A percentile compares a stretch with the other conserved stretches of the same genome.
Evolutionary conservation across 73 alveolate species (phyloP).

Genomic region (Durusdinium trenchii): DNA sequence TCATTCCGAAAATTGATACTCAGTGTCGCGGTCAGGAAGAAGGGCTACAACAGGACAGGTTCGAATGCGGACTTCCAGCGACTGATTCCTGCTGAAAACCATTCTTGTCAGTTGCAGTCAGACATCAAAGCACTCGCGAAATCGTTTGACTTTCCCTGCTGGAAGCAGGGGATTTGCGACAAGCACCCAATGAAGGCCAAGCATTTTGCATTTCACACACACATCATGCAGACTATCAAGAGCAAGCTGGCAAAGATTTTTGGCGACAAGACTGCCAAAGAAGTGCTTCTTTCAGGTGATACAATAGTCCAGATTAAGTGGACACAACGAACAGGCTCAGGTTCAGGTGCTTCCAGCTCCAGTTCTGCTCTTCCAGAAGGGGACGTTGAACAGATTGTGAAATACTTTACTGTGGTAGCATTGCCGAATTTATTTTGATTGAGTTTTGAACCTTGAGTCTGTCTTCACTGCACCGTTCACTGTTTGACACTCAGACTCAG

Average conservation of each 20-base stretch:
- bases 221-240: neutral
- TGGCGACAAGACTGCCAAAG: too few relatives aligned
- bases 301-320: neutral
- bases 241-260: neutral
- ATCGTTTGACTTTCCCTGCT: neutral
- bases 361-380: neutral
- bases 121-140: neutral
- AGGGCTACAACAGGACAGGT: neutral
- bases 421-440: neutral
- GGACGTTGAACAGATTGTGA: neutral
- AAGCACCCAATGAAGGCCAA: neutral
- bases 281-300: neutral
- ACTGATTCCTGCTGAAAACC: neutral
- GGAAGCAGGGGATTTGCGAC: neutral
- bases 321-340: neutral
- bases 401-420: neutral
- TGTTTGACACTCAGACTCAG: too few relatives aligned
- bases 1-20: too few relatives aligned
- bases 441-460: neutral
- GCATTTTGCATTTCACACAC: neutral
- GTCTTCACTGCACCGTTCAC: neutral
- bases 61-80: neutral
- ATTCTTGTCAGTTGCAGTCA: neutral
- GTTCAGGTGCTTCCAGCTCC: too few relatives aligned
- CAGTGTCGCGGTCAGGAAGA: neutral